Percentiles rank a stretch among this genome's conserved stretches.
Evolutionary conservation across 2,329 filamentous ascomycete genomes (phyloP).

Genomic region (Xylariaceae sp.): DNA sequence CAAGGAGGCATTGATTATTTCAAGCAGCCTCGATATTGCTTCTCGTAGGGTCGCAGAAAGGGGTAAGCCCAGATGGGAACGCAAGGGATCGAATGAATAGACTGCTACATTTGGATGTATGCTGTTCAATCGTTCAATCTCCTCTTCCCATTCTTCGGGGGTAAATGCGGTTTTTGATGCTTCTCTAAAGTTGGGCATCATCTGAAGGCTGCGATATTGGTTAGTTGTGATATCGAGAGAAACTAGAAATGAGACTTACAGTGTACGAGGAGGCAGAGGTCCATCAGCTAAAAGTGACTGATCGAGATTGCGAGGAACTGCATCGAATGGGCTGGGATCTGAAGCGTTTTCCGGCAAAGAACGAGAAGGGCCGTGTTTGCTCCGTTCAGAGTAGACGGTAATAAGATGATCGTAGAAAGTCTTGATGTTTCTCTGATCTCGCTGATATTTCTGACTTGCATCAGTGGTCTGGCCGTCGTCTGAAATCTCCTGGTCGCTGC

Average conservation of each 20-base stretch:
- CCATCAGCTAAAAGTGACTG: constrained; percentile 17
- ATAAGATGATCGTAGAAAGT: constrained; percentile 23
- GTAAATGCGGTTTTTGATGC: constrained; percentile 16
- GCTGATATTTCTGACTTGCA: neutral
- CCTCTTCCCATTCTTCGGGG: constrained; percentile 24
- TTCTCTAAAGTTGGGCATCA: constrained; percentile 18
- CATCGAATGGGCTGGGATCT: constrained; percentile 21
- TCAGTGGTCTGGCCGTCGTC: neutral
- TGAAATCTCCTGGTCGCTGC: constrained; percentile 20
- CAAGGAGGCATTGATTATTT: constrained; percentile 10
- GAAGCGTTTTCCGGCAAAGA: constrained; percentile 3
- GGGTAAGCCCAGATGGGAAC: constrained; percentile 10
- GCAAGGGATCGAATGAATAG: constrained; percentile 18
- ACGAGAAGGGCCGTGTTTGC: neutral
- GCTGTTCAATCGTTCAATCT: constrained; percentile 25
- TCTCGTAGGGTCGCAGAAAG: constrained; percentile 21
- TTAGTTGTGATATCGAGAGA: constrained; percentile 12
- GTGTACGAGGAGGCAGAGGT: constrained; percentile 20
- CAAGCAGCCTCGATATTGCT: constrained; percentile 18
- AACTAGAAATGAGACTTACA: constrained; percentile 20
- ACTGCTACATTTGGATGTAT: constrained; percentile 21
- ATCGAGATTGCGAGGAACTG: constrained; percentile 16
- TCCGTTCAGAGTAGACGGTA: neutral
- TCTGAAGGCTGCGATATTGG: constrained; percentile 21
- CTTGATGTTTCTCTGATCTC: constrained; percentile 14